Evolutionary conservation across 2,329 filamentous ascomycete genomes (phyloP), one percentile per base, ranked within the genome.

Genomic region (Ceratocystis ficicola): DNA sequence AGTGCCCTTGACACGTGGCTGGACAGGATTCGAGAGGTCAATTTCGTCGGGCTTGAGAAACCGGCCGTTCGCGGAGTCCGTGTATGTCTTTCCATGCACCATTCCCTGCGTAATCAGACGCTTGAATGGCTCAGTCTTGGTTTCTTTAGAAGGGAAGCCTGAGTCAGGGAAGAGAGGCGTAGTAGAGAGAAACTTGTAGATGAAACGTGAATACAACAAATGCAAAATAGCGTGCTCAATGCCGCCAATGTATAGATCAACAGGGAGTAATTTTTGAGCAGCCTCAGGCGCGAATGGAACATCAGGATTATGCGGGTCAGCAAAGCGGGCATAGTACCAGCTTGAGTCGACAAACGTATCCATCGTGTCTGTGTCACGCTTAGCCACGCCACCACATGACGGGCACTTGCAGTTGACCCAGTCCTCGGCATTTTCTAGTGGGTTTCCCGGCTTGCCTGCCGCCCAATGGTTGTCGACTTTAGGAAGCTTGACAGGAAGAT

Each of bases 281-380:
- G 79, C 79, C 20, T 79, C 76, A n/a, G 84, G 75, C 0, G 83
- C 84, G 69, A 95, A 85, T 0, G 84, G 85, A 15, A 77, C 73
- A 1, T 80, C 72, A 15, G 78, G 70, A 70, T 94, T 92, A 20
- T 84, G 78, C 0, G 88, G 78, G 71, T 95, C 89, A 32, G 86
- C 76, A 71, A 90, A 95, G 12, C 90, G 83, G 76, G 92, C 84
- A 72, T 86, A 95, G 74, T 96, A 96, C 91, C 91, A 96, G 65
- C 90, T 95, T 1, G 90, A 95, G 75, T 95, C 91, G 68, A 96
- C 91, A 75, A 96, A 96, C 0, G 91, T 96, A 74, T 96, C 91
- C 91, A 96, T 95, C 2, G 91, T 96, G 73, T 96, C 91, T 0
- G 91, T 95, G 69, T 96, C 91, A 69, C 91, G 83, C 73, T 85